A percentile compares a stretch with the other conserved stretches of the same genome.
These are phyloP conservation scores for Sanghuangporus weigelae DNA, from an alignment of 1,284 basidiomycete species.

Conservation along the genomic window DNA sequence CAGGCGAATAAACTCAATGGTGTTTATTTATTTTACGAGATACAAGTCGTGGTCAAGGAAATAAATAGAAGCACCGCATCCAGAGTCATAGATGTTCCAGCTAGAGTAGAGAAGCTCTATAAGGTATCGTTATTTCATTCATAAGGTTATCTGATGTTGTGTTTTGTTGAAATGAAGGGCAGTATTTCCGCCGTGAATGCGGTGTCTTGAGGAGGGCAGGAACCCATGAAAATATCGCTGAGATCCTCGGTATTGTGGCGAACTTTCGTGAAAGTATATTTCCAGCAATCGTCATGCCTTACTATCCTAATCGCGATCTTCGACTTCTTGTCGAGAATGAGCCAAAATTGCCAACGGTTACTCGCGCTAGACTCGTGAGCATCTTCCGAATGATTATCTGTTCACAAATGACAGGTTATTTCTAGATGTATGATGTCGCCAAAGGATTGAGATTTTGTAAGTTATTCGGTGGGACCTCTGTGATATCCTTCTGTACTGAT, in stretches of 20 bases:
- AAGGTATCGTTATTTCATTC: background rate
- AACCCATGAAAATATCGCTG: background rate
- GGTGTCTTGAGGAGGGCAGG: background rate
- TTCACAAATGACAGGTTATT: background rate
- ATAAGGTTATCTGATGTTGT: background rate
- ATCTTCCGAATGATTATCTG: background rate
- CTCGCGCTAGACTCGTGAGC: background rate
- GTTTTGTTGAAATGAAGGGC: background rate
- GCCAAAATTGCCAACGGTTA: background rate
- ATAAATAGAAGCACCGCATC: background rate
- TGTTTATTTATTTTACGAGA: background rate
- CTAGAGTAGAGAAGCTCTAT: background rate
- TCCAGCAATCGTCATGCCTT: background rate
- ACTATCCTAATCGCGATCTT: background rate
- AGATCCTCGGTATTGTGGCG: background rate
- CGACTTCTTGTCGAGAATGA: background rate
- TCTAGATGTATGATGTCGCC: background rate
- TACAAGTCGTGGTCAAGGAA: background rate
- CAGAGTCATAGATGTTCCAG: background rate
- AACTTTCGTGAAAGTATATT: background rate
- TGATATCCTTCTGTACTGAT: background rate
- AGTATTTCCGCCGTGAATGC: constrained; percentile 6
- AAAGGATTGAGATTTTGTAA: background rate
- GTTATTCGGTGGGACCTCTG: background rate
- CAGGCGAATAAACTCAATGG: background rate